Evolutionary conservation across 163 green algal species (phyloP).

Genomic region (Volvox carteri): DNA sequence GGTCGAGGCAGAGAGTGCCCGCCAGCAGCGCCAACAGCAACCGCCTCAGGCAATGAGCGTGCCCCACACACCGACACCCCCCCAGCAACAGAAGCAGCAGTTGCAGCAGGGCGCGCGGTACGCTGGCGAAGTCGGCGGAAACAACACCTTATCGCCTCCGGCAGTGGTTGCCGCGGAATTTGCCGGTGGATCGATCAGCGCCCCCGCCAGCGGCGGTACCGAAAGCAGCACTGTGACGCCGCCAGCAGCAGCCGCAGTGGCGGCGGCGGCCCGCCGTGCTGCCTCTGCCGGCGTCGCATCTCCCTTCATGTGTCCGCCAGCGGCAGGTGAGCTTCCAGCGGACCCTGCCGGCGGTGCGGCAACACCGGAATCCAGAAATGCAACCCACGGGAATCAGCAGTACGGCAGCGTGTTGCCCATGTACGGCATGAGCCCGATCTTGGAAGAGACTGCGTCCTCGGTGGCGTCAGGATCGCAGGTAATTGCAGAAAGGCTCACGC

Average conservation of each 20-base stretch:
- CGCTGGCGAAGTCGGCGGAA: neutral
- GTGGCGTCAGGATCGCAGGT: neutral
- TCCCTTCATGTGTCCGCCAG: neutral
- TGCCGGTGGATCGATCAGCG: neutral
- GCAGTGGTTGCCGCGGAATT: neutral
- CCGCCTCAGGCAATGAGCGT: neutral
- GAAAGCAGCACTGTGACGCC: neutral
- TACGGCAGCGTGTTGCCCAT: conserved; percentile 10
- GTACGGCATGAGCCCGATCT: conserved; percentile 52
- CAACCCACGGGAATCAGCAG: neutral
- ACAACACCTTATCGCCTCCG: neutral
- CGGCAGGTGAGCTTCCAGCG: neutral
- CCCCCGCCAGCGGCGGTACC: neutral
- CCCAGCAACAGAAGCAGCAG: neutral
- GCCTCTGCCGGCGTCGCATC: conserved; percentile 14
- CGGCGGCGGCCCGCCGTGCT: neutral
- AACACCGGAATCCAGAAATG: neutral
- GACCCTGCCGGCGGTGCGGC: neutral
- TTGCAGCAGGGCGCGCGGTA: neutral
- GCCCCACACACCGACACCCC: neutral
- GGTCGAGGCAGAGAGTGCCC: neutral
- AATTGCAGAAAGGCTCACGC: neutral
- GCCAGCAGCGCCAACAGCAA: conserved; percentile 17
- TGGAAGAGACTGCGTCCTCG: conserved; percentile 17
- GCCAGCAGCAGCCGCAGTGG: neutral